These are phyloP conservation scores for Verticillium isaacii DNA, from an alignment of 2,329 filamentous ascomycete genomes.

Conservation along the genomic window DNA sequence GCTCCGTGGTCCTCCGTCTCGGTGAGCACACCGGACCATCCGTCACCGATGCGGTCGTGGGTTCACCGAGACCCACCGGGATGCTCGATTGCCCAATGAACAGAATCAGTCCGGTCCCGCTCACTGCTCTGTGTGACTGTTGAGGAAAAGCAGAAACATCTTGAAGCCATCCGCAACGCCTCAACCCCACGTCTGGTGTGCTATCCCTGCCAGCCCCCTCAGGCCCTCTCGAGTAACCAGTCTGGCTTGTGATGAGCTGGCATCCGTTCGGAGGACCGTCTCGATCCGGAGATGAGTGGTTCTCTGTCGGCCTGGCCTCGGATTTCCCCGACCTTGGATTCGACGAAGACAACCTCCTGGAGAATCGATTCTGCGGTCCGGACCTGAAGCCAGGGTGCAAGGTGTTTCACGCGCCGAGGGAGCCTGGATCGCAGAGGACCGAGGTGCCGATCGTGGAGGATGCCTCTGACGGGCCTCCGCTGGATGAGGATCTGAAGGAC, in stretches of 20 bases:
- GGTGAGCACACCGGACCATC: no score
- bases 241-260: slow-evolving; percentile 1
- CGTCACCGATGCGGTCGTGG: no score
- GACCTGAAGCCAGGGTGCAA: slow-evolving; percentile 52
- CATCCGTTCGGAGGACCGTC: slow-evolving; percentile 17
- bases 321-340: slow-evolving; percentile 48
- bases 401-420: slow-evolving; percentile 46
- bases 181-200: no score
- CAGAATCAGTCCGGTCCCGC: no score
- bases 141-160: no score
- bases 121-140: no score
- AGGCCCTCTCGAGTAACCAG: neutral
- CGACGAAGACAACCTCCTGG: slow-evolving; percentile 31
- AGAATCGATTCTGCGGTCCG: slow-evolving; percentile 29
- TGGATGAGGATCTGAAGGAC: slow-evolving; percentile 38
- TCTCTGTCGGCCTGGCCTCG: slow-evolving; percentile 48
- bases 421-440: slow-evolving; percentile 27
- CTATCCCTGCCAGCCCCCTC: no score
- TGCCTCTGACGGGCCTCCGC: slow-evolving; percentile 18
- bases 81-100: no score
- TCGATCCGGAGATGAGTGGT: slow-evolving; percentile 37
- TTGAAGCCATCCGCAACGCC: no score
- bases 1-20: no score
- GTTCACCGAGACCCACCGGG: no score
- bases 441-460: slow-evolving; percentile 31